A percentile compares a stretch with the other conserved stretches of the same genome.
phyloP scores from a whole-genome alignment of 345 rosid genomes.

The Salix dunnii region DNA sequence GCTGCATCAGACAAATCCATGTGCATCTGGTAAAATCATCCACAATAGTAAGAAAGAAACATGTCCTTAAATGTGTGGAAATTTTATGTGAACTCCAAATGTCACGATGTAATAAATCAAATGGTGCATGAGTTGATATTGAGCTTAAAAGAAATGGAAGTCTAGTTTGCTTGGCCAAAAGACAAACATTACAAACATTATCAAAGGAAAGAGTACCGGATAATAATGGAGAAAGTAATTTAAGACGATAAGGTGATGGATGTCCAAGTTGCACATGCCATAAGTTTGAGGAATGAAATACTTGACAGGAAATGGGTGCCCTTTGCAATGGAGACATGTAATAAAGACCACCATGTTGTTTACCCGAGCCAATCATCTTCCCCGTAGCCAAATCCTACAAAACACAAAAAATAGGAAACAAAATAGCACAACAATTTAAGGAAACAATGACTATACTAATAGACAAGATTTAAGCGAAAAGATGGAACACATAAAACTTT shows the following conservation, averaged over 20 bases:
- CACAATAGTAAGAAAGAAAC: neutral
- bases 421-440: constrained; percentile 1
- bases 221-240: neutral
- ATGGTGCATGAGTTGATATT: neutral
- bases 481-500: too few species aligned
- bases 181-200: neutral
- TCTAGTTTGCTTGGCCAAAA: neutral
- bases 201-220: neutral
- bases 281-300: neutral
- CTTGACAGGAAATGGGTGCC: neutral
- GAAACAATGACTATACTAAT: neutral
- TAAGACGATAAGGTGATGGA: too few species aligned
- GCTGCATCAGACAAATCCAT: neutral
- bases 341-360: too few species aligned
- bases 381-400: neutral
- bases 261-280: neutral
- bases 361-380: neutral
- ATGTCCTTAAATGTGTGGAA: neutral
- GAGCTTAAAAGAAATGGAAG: neutral
- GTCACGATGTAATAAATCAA: neutral
- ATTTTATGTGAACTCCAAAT: neutral
- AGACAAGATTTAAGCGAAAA: too few species aligned
- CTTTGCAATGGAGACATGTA: neutral
- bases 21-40: neutral
- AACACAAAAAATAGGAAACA: neutral